Base-by-base conservation (phyloP, 2,329 filamentous ascomycete species). In the Pyrenochaeta sp. region DNA sequence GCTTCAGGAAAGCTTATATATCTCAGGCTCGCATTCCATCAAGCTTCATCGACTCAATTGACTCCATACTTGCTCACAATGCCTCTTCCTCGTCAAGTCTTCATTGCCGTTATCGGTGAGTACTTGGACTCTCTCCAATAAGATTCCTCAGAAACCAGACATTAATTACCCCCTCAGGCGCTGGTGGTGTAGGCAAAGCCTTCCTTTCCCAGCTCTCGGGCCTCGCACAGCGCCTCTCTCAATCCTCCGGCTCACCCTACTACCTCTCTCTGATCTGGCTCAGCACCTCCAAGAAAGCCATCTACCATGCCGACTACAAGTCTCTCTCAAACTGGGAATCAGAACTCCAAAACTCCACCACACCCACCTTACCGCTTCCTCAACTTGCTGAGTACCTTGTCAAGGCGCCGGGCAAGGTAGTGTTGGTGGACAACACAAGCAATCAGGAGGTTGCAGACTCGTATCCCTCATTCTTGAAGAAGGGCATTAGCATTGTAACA, bases 401-500 rank as follows among this genome's bases (percentile, higher is more conserved):
- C 54, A 84, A 85, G 37, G 90, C 92, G 1, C 92, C 92, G 2
- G 86, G 87, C 56, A 91, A 90, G 73, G 87, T 90, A 37, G 83
- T 99, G 39, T 82, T 99, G 27, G 88, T 99, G 62, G 95, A 99
- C 83, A 98, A 98, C 81, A 99, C 95, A 46, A 96, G 91, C 78
- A 93, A 91, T 65, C 89, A 94, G 67, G 88, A 90, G 60, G 84
- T 99, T 27, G 95, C 94, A 43, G 85, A 90, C 56, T 79, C 85
- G 27, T 99, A 99, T 77, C 93, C 95, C 1, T 76, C 84, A 41
- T 91, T 96, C 76, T 81, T 99, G 56, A 84, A 85, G 68, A 86
- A 87, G 60, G 94, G 93, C 11, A 88, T 99, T 76, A 94, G 87
- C 77, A 87, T 99, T 67, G 91, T 98, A 23, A 99, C 95, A 0